Evolutionary conservation across 2,329 filamentous ascomycete genomes (phyloP).

Genomic region (Cadophora luteo-olivacea): DNA sequence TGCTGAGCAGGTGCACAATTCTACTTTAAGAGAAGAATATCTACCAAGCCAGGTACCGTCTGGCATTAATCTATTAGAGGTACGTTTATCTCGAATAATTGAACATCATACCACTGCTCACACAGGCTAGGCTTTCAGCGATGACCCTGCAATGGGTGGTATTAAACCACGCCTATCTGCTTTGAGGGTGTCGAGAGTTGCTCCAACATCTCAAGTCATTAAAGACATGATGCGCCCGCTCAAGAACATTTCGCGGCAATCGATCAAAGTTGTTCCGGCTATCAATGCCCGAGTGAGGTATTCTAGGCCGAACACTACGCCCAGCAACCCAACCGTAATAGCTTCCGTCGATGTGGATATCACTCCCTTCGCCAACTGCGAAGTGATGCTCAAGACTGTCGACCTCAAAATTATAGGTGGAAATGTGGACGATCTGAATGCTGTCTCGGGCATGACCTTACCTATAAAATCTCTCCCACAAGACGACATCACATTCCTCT

Average conservation of each 20-base stretch:
- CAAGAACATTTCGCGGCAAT: slow-evolving; percentile 66
- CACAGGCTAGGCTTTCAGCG: slow-evolving; percentile 59
- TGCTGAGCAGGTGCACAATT: slow-evolving; percentile 50
- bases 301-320: slow-evolving; percentile 65
- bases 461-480: slow-evolving; percentile 70
- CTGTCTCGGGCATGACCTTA: slow-evolving; percentile 54
- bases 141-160: slow-evolving; percentile 64
- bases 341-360: slow-evolving; percentile 78
- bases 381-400: slow-evolving; percentile 67
- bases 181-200: slow-evolving; percentile 75
- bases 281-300: slow-evolving; percentile 78
- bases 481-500: slow-evolving; percentile 79
- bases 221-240: slow-evolving; percentile 69
- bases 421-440: slow-evolving; percentile 63
- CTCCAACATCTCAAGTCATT: slow-evolving; percentile 65
- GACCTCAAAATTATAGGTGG: slow-evolving; percentile 63
- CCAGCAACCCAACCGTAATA: slow-evolving; percentile 64
- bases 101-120: slow-evolving; percentile 4
- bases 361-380: slow-evolving; percentile 71
- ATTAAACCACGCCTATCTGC: slow-evolving; percentile 74
- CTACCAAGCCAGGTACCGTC: slow-evolving; percentile 72
- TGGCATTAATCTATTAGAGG: slow-evolving; percentile 77
- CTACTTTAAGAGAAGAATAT: slow-evolving; percentile 63
- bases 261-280: slow-evolving; percentile 70
- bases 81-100: slow-evolving; percentile 15